Conservation (phyloP, 345 rosid species). For the Euphorbia pulcherrima region DNA sequence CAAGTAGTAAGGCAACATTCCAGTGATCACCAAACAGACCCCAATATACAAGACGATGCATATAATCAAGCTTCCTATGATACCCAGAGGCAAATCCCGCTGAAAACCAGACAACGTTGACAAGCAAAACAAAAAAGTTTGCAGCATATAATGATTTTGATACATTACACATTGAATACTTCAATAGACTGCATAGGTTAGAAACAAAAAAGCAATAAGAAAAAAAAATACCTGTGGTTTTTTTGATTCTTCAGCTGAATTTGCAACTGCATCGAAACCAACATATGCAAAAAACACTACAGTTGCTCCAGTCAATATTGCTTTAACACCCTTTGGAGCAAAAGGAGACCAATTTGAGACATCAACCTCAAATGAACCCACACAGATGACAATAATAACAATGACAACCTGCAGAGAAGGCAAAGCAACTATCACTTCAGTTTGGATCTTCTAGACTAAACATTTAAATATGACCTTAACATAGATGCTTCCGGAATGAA, state of each 20-base stretch:
- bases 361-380: conserved; percentile 83
- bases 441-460: not conserved
- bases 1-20: conserved; percentile 76
- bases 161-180: not conserved
- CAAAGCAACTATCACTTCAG: not conserved
- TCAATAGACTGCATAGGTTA: not conserved
- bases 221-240: conserved; percentile 62
- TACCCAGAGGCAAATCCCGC: conserved; percentile 87
- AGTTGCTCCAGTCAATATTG: conserved; percentile 80
- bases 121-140: conserved; percentile 9
- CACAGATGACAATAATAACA: conserved; percentile 70
- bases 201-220: conserved; percentile 11
- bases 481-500: not conserved
- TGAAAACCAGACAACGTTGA: conserved; percentile 32
- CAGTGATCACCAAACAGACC: conserved; percentile 91
- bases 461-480: not conserved
- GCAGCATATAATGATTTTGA: conserved; percentile 9
- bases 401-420: conserved; percentile 54
- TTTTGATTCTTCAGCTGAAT: conserved; percentile 93
- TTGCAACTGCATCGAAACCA: conserved; percentile 98
- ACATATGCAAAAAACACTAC: conserved; percentile 94
- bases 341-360: conserved; percentile 88
- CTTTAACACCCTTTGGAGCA: conserved; percentile 76
- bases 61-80: conserved; percentile 81
- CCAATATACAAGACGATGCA: conserved; percentile 70